These are phyloP conservation scores for Cutaneotrichosporon arboriforme DNA, from an alignment of 1,284 basidiomycete genomes.

Conservation along the genomic window DNA sequence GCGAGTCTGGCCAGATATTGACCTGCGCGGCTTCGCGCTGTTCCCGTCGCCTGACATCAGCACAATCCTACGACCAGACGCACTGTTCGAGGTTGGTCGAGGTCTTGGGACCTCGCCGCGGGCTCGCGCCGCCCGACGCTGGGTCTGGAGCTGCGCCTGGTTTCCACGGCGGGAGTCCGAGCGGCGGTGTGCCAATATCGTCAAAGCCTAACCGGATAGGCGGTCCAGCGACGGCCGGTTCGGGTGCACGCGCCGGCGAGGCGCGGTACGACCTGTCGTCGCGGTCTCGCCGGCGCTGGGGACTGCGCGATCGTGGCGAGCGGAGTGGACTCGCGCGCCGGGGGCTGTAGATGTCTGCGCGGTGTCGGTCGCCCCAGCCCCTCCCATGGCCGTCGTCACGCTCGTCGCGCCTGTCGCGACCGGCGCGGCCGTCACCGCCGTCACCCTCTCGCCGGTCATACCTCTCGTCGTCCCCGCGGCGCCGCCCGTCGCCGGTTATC, in stretches of 20 bases:
- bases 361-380: too few relatives aligned
- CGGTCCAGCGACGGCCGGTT: not conserved
- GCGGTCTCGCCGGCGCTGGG: not conserved
- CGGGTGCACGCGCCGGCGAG: not conserved
- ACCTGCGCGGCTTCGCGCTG: constrained; percentile 63
- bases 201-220: constrained; percentile 7
- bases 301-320: too few relatives aligned
- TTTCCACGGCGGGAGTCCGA: constrained; percentile 3
- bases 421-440: not conserved
- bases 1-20: constrained; percentile 79
- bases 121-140: not conserved
- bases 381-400: not conserved
- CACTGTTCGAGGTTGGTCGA: constrained; percentile 13
- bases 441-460: too few relatives aligned
- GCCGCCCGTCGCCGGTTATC: too few relatives aligned
- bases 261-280: too few relatives aligned
- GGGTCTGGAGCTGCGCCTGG: not conserved
- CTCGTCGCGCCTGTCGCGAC: not conserved
- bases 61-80: not conserved
- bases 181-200: not conserved
- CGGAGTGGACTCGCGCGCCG: too few relatives aligned
- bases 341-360: too few relatives aligned
- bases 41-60: constrained; percentile 59
- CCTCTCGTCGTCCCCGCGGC: too few relatives aligned
- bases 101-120: not conserved